Evolutionary conservation across 179 eudicot species (phyloP).

Genomic region (Beta corolliflora): DNA sequence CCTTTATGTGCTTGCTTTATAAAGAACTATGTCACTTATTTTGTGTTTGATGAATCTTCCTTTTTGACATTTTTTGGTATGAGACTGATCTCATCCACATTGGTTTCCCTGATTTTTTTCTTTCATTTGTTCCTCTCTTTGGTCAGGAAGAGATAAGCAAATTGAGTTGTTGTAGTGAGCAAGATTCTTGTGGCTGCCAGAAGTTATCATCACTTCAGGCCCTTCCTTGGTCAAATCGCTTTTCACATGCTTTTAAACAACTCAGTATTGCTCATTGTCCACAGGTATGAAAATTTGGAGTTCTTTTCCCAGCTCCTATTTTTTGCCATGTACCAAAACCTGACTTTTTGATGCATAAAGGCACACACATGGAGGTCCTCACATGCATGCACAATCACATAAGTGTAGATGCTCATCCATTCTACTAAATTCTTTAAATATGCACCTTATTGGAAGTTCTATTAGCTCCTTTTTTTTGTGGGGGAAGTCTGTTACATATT

Average conservation of each 20-base stretch:
- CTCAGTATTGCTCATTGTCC: constrained; percentile 66
- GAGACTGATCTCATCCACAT: not conserved
- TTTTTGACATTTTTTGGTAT: not conserved
- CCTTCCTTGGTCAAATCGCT: constrained; percentile 77
- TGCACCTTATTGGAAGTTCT: not conserved
- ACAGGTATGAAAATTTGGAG: constrained; percentile 52
- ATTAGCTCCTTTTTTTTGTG: not conserved
- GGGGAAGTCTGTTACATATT: not conserved
- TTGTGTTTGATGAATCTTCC: not conserved
- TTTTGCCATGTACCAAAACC: not conserved
- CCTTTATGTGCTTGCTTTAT: not conserved
- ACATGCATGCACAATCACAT: not conserved
- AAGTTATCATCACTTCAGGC: constrained; percentile 50
- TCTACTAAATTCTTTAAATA: not conserved
- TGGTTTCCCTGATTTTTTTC: not conserved
- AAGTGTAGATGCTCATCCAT: not conserved
- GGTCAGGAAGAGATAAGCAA: constrained; percentile 59
- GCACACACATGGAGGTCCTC: not conserved
- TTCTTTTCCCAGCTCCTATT: constrained; percentile 4
- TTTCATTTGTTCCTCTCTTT: constrained; percentile 20
- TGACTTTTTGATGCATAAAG: not conserved
- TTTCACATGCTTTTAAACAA: constrained; percentile 71
- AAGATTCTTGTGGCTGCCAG: constrained; percentile 79
- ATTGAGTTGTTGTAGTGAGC: constrained; percentile 54
- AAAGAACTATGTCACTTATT: not conserved